Evolutionary conservation across 1,284 basidiomycete genomes (phyloP), one percentile per base, ranked within the genome.

Genomic region (Microbotryum saponariae): DNA sequence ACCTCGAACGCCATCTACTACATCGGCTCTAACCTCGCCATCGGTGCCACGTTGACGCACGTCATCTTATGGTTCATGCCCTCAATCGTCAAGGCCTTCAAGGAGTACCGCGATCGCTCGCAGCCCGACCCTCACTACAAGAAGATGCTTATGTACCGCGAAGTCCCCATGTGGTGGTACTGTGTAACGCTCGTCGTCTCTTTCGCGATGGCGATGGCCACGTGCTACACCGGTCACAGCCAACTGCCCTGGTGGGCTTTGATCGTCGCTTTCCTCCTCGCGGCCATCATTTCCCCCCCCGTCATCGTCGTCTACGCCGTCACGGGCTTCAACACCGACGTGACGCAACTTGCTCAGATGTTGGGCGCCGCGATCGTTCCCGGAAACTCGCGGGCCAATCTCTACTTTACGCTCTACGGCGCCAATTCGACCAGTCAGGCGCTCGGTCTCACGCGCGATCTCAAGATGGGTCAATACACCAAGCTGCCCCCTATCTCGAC

Each of bases 391-490:
- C 81, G 85, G 10, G 84, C 83, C 8, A 85, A 85, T 72, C 79
- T 85, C 59, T 58, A 45, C 29, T 73, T 64, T 31, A 63, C 60
- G 6, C 60, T 67, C 33, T 70, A 69, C 56, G 65, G 67, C 25
- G 63, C 54, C 60, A 45, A 59, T 51, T 55, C 78, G 10, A 76
- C 20, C 81, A 81, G 4, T 79, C 83, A 61, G 70, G 74, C 56
- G 73, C 83, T 65, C 78, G 80, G 29, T 73, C 79, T 63, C 80
- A 74, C 82, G 3, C 78, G 79, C 54, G 83, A 88, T 71, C 77
- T 88, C 56, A 88, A 88, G 75, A 79, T 88, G 64, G 86, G 85
- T 3, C 85, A 88, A 71, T 88, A 88, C 75, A 82, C 85, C 66
- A 88, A 88, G 77, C 81, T 89, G 56, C 85, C 86, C 29, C 86